Base-by-base conservation (phyloP, 2,329 filamentous ascomycete genomes). In the Colletotrichum tropicale region DNA sequence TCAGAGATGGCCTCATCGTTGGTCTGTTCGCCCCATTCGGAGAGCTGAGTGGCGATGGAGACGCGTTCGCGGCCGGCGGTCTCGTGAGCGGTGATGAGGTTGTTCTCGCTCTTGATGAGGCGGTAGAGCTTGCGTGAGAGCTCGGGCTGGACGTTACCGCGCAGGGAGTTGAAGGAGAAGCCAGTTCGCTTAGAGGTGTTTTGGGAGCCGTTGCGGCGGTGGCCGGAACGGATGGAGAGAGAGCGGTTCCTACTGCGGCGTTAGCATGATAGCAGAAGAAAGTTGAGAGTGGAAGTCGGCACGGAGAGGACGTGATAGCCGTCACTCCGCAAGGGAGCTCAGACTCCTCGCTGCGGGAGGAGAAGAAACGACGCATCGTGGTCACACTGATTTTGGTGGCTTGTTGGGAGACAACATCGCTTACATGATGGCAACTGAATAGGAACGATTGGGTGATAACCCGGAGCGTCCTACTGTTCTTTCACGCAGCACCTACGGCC, bases 1-100 rank as follows among this genome's bases (percentile, higher is more conserved):
- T 98, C 97, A 68, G 92, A 95, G 81, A 98, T 89, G 67, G 93
- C 92, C 77, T 98, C 95, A 81, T 99, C 97, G 69, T 92, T 91
- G 3, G 96, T 98, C 76, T 94, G 91, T 86, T 98, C 96, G 74
- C 97, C 97, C 97, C 97, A 99, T 80, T 98, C 96, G 9, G 95
- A 98, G 60, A 99, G 91, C 87, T 98, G 96, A 13, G 93, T 92
- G 18, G 96, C 97, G 81, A 98, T 96, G 66, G 92, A 92, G 76
- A 95, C 87, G 73, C 96, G 94, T 87, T 98, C 96, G 75, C 94
- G 94, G 65, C 93, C 95, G 8, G 96, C 97, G 8, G 92, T 88
- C 87, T 98, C 95, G 86, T 98, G 94, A 65, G 95, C 94, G 66
- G 91, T 89, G 81, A 98, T 96, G 43, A 96, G 93, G 82, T 94